These are phyloP conservation scores for Xylaria palmicola DNA, from an alignment of 495 filamentous ascomycete species.

Conservation along the genomic window DNA sequence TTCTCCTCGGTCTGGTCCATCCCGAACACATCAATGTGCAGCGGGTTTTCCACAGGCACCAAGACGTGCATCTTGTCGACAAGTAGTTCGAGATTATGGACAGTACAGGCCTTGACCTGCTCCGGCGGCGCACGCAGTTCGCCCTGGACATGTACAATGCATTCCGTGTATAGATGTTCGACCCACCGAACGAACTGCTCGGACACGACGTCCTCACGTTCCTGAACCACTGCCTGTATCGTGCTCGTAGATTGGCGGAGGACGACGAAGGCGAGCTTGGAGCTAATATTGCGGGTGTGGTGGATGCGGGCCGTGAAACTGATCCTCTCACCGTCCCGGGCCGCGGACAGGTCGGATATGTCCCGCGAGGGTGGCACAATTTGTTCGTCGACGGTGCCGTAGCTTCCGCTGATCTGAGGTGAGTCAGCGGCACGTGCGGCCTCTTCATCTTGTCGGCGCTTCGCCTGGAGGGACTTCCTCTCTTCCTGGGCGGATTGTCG, in stretches of 20 bases:
- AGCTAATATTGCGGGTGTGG: conserved; percentile 78
- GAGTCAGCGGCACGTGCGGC: conserved; percentile 44
- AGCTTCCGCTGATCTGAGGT: conserved; percentile 57
- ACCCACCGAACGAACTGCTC: conserved; percentile 91
- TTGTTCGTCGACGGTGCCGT: conserved; percentile 52
- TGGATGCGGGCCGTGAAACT: conserved; percentile 82
- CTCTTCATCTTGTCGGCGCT: conserved; percentile 46
- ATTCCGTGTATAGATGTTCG: conserved; percentile 74
- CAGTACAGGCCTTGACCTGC: conserved; percentile 72
- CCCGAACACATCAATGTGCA: conserved; percentile 67
- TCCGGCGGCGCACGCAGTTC: conserved; percentile 71
- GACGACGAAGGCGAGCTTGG: conserved; percentile 85
- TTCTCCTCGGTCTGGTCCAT: conserved; percentile 43
- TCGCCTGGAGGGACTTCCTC: conserved; percentile 49
- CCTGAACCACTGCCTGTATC: conserved; percentile 74
- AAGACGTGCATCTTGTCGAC: conserved; percentile 75
- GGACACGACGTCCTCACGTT: conserved; percentile 53
- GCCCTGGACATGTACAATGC: conserved; percentile 75
- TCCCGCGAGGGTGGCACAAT: conserved; percentile 24
- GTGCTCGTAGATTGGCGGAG: conserved; percentile 78
- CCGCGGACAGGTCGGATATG: conserved; percentile 22
- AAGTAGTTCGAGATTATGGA: conserved; percentile 75
- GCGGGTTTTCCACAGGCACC: conserved; percentile 57
- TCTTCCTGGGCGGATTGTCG: conserved; percentile 52
- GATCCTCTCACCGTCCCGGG: conserved; percentile 61